A percentile compares a stretch with the other conserved stretches of the same genome.
These are phyloP conservation scores for Aspergillus eucalypticola DNA, from an alignment of 2,329 filamentous ascomycete genomes.

Conservation along the genomic window DNA sequence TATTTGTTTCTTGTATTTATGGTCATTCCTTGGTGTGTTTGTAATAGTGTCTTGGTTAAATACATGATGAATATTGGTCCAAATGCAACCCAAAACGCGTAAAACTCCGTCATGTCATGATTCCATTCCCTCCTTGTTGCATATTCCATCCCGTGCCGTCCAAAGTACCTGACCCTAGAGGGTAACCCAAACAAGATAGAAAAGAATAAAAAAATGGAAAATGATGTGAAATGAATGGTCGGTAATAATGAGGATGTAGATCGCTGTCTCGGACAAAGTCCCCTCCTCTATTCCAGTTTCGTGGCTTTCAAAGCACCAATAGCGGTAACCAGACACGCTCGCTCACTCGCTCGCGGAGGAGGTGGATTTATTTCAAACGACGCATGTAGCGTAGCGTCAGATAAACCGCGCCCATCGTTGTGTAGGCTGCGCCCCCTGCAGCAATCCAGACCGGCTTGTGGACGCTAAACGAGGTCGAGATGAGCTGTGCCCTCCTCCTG, in stretches of 20 bases:
- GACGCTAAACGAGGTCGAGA: conserved; percentile 33
- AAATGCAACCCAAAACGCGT: background rate
- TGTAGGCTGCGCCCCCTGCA: conserved; percentile 33
- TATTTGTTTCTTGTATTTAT: background rate
- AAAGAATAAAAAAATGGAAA: background rate
- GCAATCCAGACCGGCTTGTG: conserved; percentile 38
- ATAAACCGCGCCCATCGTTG: conserved; percentile 33
- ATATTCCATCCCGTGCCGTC: conserved; percentile 5
- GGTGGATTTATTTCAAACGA: conserved; percentile 19
- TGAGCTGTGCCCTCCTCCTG: conserved; percentile 28
- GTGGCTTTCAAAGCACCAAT: background rate
- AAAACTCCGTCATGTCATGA: conserved; percentile 5
- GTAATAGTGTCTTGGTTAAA: background rate
- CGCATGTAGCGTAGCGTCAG: conserved; percentile 35
- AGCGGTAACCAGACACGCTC: background rate
- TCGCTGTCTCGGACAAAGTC: conserved; percentile 8
- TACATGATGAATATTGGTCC: background rate
- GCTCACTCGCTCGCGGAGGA: background rate
- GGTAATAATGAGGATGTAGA: background rate
- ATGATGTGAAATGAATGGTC: background rate
- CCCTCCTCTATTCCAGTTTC: conserved; percentile 2
- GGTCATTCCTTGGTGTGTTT: background rate
- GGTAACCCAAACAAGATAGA: background rate
- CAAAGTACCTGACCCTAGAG: background rate
- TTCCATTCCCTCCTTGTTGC: background rate